Evolutionary conservation across 768 basidiomycete genomes (phyloP).

Genomic region (Lepiota venenata): DNA sequence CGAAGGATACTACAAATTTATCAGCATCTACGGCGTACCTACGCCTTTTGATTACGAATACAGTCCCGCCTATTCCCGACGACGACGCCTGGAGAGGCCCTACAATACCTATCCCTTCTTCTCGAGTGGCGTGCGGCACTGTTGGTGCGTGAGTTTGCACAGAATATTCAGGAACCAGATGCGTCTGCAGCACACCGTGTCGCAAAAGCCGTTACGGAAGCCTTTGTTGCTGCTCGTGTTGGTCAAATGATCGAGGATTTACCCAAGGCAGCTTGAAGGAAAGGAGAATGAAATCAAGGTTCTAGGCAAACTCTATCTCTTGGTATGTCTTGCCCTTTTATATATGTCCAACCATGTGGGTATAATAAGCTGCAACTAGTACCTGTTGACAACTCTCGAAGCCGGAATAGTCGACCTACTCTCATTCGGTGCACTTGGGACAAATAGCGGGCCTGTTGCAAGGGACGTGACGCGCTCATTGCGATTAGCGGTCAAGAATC

Average conservation of each 20-base stretch:
- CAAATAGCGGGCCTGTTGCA: constrained; percentile 6
- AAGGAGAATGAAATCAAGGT: constrained; percentile 23
- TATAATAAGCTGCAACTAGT: constrained; percentile 34
- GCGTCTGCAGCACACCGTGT: constrained; percentile 55
- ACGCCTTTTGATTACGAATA: constrained; percentile 37
- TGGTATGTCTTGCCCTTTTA: constrained; percentile 32
- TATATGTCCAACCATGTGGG: neutral
- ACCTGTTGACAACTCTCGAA: constrained; percentile 57
- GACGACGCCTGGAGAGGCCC: constrained; percentile 32
- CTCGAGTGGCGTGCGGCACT: constrained; percentile 67
- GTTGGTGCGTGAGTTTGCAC: constrained; percentile 45
- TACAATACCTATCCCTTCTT: constrained; percentile 37
- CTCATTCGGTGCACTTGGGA: constrained; percentile 44
- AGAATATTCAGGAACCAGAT: constrained; percentile 38
- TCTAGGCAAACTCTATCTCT: constrained; percentile 34
- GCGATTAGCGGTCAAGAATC: constrained; percentile 43
- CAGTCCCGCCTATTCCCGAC: constrained; percentile 16
- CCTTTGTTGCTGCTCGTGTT: constrained; percentile 59
- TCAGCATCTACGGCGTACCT: constrained; percentile 55
- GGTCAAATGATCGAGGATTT: constrained; percentile 42
- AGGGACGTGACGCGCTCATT: constrained; percentile 45
- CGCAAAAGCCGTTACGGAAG: constrained; percentile 62
- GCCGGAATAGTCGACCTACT: constrained; percentile 55
- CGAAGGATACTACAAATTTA: constrained; percentile 27
- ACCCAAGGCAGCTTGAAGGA: constrained; percentile 10